These are phyloP conservation scores for Russula brevipes DNA, from an alignment of 768 basidiomycete species.

Conservation along the genomic window DNA sequence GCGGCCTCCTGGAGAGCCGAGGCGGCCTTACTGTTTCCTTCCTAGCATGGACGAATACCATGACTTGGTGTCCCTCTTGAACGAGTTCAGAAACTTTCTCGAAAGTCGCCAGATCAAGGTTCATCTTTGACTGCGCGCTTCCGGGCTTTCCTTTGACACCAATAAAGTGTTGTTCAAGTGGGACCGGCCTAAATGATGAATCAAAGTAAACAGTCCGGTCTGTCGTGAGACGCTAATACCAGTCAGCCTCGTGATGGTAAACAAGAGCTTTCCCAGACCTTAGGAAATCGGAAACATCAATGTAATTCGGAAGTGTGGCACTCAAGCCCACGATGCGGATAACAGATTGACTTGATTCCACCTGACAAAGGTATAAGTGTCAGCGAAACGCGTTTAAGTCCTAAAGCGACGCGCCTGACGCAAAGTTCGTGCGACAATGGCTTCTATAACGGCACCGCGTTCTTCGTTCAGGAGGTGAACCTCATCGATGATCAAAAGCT, in stretches of 20 bases:
- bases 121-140: conserved; percentile 65
- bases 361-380: conserved; percentile 41
- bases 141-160: conserved; percentile 87
- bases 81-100: conserved; percentile 89
- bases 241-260: conserved; percentile 7
- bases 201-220: conserved; percentile 96
- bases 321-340: conserved; percentile 95
- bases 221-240: conserved; percentile 69
- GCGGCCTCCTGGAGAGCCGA: conserved; percentile 74
- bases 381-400: not conserved
- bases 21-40: conserved; percentile 98
- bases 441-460: conserved; percentile 96
- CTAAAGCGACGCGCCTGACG: conserved; percentile 55
- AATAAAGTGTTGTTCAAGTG: conserved; percentile 95
- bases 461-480: conserved; percentile 97
- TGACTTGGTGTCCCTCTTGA: conserved; percentile 91
- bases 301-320: conserved; percentile 94
- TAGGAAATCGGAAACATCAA: conserved; percentile 93
- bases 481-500: conserved; percentile 95
- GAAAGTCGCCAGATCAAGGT: conserved; percentile 83
- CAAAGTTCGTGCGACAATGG: conserved; percentile 92
- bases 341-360: conserved; percentile 92
- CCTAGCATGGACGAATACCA: conserved; percentile 98
- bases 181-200: conserved; percentile 93
- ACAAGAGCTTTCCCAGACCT: conserved; percentile 44